Percentiles rank a stretch among this genome's conserved stretches.
Evolutionary conservation across 192 early-diverging fungal species (phyloP).

Genomic region (Backusella psychrophila): DNA sequence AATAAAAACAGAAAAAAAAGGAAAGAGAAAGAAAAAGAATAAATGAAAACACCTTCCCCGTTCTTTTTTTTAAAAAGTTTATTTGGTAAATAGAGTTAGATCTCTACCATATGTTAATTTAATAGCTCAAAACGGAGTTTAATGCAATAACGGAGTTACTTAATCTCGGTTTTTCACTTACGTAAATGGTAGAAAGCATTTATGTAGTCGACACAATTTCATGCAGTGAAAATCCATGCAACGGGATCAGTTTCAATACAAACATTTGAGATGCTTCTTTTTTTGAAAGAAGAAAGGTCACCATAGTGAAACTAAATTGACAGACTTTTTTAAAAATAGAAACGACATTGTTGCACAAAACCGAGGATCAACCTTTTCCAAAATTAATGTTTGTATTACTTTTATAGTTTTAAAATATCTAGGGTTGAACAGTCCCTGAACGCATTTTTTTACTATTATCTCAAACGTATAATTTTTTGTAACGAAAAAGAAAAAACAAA

Average conservation of each 20-base stretch:
- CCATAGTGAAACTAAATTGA: background rate
- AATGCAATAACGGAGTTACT: background rate
- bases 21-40: background rate
- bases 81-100: background rate
- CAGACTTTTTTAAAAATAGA: background rate
- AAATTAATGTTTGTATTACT: slow-evolving; percentile 1
- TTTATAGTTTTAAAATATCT: background rate
- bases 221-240: background rate
- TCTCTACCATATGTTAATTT: background rate
- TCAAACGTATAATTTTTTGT: background rate
- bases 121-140: slow-evolving; percentile 4
- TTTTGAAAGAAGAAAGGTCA: background rate
- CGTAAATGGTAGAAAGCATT: background rate
- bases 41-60: background rate
- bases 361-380: background rate
- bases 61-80: background rate
- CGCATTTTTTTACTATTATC: background rate
- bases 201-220: background rate
- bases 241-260: background rate
- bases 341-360: background rate
- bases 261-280: background rate
- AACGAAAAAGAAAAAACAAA: background rate
- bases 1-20: background rate
- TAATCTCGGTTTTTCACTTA: background rate
- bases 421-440: background rate